Base-by-base conservation (phyloP, 2,329 filamentous ascomycete species). In the Trichophyton mentagrophytes region DNA sequence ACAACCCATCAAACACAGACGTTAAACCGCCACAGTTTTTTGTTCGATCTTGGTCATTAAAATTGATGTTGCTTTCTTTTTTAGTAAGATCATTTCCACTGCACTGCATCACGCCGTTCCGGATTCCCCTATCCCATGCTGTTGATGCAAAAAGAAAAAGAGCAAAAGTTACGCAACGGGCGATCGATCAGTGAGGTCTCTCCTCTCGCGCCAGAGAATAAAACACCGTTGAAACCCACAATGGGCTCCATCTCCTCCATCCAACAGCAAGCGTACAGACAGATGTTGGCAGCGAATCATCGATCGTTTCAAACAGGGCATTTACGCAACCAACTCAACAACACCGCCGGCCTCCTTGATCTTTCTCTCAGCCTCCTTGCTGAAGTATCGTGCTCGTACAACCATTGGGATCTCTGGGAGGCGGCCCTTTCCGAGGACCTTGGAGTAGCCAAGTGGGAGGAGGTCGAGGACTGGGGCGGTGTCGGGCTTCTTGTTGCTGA, bases 391-490 rank as follows among this genome's bases (percentile, higher is more conserved):
- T 70, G 93, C 92, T 76, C 89, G 89, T 69, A 99, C 91, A 73
- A 99, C 89, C 72, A 99, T 79, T 69, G 93, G 93, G 73, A 97
- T 85, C 74, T 92, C 82, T 73, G 93, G 92, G 73, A 97, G 82
- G 75, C 92, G 87, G 79, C 93, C 93, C 86, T 99, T 99, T 78
- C 93, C 95, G 76, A 99, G 88, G 69, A 99, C 86, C 84, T 99
- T 99, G 76, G 90, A 89, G 86, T 97, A 99, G 71, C 95, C 93
- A 78, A 96, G 87, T 72, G 90, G 84, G 67, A 97, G 87, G 78
- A 99, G 89, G 82, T 99, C 92, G 82, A 99, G 86, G 75, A 99
- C 93, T 76, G 93, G 93, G 67, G 92, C 90, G 77, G 89, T 95
- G 79, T 96, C 90, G 80, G 90, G 89, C 69, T 78, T 75, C 77